phyloP scores from a whole-genome alignment of 1,139 yeast genomes.

The Pichia sp. region DNA sequence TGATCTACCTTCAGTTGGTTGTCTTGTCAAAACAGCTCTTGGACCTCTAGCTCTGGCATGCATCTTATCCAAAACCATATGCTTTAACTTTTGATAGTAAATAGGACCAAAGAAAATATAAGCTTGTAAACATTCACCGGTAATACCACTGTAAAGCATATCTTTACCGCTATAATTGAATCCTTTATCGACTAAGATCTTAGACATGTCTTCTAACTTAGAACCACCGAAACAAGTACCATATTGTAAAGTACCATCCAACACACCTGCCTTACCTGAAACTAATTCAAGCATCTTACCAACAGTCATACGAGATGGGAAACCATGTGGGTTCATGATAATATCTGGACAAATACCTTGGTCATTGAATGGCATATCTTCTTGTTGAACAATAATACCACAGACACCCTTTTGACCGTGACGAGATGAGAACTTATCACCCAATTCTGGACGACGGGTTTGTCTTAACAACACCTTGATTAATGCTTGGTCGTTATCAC shows the following conservation, averaged over 20 bases:
- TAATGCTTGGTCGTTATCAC: slow-evolving; percentile 93
- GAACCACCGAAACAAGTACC: slow-evolving; percentile 99
- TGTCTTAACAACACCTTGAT: slow-evolving; percentile 91
- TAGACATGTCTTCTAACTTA: slow-evolving; percentile 93
- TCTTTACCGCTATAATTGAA: slow-evolving; percentile 96
- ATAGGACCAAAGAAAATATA: slow-evolving; percentile 98
- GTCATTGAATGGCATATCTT: slow-evolving; percentile 93
- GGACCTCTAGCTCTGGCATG: slow-evolving; percentile 99
- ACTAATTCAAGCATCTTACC: slow-evolving; percentile 98
- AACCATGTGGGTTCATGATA: slow-evolving; percentile 98
- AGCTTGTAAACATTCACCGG: slow-evolving; percentile 97
- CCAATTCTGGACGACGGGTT: slow-evolving; percentile 96
- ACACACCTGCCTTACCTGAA: slow-evolving; percentile 96
- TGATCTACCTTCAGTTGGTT: slow-evolving; percentile 99
- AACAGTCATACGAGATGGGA: slow-evolving; percentile 99
- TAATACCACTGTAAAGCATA: slow-evolving; percentile 96
- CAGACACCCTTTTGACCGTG: slow-evolving; percentile 99
- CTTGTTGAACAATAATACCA: slow-evolving; percentile 96
- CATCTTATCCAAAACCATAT: slow-evolving; percentile 99
- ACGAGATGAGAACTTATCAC: slow-evolving; percentile 95
- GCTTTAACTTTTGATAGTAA: slow-evolving; percentile 96
- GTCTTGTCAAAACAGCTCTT: slow-evolving; percentile 95
- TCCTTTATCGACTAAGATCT: slow-evolving; percentile 86
- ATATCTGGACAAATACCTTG: slow-evolving; percentile 91
- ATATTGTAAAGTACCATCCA: slow-evolving; percentile 87